Conservation (phyloP, 2,329 filamentous ascomycete genomes). For the Venturia oleaginea region DNA sequence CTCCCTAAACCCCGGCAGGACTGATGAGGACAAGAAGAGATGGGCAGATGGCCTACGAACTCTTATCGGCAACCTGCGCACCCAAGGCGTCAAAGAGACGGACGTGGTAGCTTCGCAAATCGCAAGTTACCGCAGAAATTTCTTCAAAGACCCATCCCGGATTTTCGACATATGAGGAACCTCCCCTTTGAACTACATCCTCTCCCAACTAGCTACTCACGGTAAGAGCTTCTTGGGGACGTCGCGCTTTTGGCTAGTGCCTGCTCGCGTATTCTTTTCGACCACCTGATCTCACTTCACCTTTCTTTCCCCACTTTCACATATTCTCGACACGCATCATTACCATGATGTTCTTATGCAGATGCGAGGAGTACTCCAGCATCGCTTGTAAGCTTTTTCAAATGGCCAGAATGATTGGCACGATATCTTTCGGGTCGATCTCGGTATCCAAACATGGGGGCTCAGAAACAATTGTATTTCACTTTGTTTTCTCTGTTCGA, state of each 20-base stretch:
- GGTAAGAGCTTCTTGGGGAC: neutral
- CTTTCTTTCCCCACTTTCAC: neutral
- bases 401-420: conserved; percentile 2
- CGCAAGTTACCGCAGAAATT: conserved; percentile 30
- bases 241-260: neutral
- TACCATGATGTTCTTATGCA: conserved; percentile 4
- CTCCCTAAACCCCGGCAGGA: conserved; percentile 52
- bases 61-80: conserved; percentile 29
- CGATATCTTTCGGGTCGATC: neutral
- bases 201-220: neutral
- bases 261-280: neutral
- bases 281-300: neutral
- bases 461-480: neutral
- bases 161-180: conserved; percentile 27
- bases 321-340: neutral
- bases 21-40: conserved; percentile 49
- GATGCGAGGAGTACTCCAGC: conserved; percentile 4
- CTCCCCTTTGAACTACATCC: neutral
- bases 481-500: neutral
- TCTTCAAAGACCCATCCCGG: conserved; percentile 31
- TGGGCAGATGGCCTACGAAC: conserved; percentile 31
- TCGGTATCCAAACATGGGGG: neutral
- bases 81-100: conserved; percentile 28
- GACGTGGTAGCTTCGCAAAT: conserved; percentile 31
- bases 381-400: conserved; percentile 7